Evolutionary conservation across 495 filamentous ascomycete species (phyloP).

Genomic region (Hypoxylon perforatum): DNA sequence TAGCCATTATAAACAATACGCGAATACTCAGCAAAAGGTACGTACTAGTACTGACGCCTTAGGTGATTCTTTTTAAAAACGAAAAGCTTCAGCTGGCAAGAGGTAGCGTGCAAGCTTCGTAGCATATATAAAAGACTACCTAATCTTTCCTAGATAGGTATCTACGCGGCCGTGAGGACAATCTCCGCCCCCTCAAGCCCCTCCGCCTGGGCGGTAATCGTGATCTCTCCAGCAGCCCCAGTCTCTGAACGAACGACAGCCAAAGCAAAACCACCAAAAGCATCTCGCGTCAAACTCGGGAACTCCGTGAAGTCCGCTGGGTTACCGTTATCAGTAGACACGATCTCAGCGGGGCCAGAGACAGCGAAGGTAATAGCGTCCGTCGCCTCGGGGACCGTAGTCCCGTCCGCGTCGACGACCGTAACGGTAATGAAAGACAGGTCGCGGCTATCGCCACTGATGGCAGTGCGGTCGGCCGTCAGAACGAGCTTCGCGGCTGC

Average conservation of each 20-base stretch:
- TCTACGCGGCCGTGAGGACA: conserved; percentile 9
- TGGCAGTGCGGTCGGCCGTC: conserved; percentile 49
- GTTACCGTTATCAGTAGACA: conserved; percentile 61
- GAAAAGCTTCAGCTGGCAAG: too few relatives aligned
- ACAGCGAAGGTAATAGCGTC: conserved; percentile 55
- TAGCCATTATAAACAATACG: too few relatives aligned
- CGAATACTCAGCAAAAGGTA: too few relatives aligned
- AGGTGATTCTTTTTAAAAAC: too few relatives aligned
- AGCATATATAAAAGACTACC: neutral
- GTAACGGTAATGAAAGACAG: conserved; percentile 56
- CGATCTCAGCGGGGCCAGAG: conserved; percentile 53
- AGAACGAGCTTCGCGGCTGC: conserved; percentile 45
- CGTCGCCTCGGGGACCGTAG: conserved; percentile 49
- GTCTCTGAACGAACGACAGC: conserved; percentile 51
- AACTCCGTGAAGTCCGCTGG: conserved; percentile 57
- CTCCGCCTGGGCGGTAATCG: conserved; percentile 46
- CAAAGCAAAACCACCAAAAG: conserved; percentile 56
- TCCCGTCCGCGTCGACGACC: conserved; percentile 54
- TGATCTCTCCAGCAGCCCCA: conserved; percentile 47
- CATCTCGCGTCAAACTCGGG: conserved; percentile 54
- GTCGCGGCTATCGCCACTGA: conserved; percentile 54
- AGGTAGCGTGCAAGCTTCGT: too few relatives aligned
- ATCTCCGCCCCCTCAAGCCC: conserved; percentile 46
- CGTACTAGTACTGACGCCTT: too few relatives aligned
- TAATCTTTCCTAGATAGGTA: too few relatives aligned